Conservation (phyloP, 352 stramenopile genomes). For the Globisporangium paroecandrum region DNA sequence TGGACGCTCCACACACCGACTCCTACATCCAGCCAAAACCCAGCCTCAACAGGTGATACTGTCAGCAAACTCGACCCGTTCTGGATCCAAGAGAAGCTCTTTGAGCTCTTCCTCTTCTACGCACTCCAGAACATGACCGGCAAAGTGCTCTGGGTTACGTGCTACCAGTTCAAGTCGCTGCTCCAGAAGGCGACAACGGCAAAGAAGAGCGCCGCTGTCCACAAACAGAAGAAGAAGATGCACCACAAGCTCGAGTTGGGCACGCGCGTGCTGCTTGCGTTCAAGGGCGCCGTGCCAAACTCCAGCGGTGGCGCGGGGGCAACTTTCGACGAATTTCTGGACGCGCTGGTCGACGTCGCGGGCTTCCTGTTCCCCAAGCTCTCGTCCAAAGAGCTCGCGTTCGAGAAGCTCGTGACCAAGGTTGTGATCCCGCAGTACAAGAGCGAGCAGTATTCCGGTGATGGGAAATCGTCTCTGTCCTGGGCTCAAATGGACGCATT, state of each 20-base stretch:
- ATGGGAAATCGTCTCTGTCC: conserved; percentile 18
- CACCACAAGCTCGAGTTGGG: conserved; percentile 43
- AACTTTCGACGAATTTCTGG: conserved; percentile 57
- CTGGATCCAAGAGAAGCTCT: conserved; percentile 54
- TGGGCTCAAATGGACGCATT: conserved; percentile 47
- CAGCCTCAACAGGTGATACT: background rate
- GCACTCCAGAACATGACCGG: conserved; percentile 52
- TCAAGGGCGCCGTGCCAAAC: conserved; percentile 29
- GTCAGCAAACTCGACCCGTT: conserved; percentile 32
- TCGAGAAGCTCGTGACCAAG: conserved; percentile 34
- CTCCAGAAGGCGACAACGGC: conserved; percentile 32
- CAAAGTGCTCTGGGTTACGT: conserved; percentile 40
- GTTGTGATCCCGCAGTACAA: conserved; percentile 42
- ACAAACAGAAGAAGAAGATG: conserved; percentile 14
- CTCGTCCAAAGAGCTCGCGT: conserved; percentile 28
- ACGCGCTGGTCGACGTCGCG: conserved; percentile 52
- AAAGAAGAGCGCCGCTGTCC: background rate
- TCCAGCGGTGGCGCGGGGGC: conserved; percentile 23
- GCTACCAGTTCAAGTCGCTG: conserved; percentile 67
- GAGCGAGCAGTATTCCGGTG: conserved; percentile 19
- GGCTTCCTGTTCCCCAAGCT: conserved; percentile 35
- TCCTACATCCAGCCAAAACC: background rate
- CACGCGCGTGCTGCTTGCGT: conserved; percentile 30
- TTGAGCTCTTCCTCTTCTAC: conserved; percentile 62
- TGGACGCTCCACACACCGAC: background rate